phyloP scores from a whole-genome alignment of 2,329 filamentous ascomycete genomes.

The Claviceps arundinis region DNA sequence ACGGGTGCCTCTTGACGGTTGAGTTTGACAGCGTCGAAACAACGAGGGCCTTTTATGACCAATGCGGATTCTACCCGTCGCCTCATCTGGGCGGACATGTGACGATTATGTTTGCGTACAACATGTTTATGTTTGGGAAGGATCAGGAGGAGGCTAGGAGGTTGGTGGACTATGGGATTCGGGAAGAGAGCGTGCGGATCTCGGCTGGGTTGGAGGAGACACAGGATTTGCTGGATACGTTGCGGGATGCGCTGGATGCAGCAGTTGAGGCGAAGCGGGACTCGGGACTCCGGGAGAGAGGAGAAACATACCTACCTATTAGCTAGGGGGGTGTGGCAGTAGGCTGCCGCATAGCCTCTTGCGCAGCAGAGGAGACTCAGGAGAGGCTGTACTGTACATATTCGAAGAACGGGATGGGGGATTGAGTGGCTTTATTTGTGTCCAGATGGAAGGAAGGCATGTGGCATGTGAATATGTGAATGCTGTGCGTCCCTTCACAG shows the following conservation, averaged over 20 bases:
- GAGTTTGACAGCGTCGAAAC: conserved; percentile 30
- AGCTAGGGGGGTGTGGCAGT: too few species aligned
- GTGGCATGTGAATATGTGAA: too few species aligned
- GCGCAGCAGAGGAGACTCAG: too few species aligned
- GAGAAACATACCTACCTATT: not conserved
- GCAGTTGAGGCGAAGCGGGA: conserved; percentile 6
- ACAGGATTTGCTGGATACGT: conserved; percentile 26
- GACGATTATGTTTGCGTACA: conserved; percentile 36
- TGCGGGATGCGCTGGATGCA: conserved; percentile 9
- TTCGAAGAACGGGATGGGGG: too few species aligned
- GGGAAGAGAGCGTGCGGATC: conserved; percentile 30
- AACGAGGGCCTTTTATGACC: conserved; percentile 35
- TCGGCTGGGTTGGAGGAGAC: conserved; percentile 33
- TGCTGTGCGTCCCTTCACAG: too few species aligned
- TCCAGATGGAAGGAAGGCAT: too few species aligned
- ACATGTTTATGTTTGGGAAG: conserved; percentile 28
- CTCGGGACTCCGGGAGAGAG: not conserved
- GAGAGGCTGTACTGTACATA: too few species aligned
- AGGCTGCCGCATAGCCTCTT: too few species aligned
- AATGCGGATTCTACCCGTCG: conserved; percentile 33
- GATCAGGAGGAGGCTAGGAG: conserved; percentile 22
- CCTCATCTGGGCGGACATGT: conserved; percentile 41
- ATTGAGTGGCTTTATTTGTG: too few species aligned
- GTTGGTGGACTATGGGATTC: conserved; percentile 25
- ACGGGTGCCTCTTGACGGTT: conserved; percentile 40